phyloP scores from a whole-genome alignment of 2,329 filamentous ascomycete genomes.

The Verticillium longisporum region DNA sequence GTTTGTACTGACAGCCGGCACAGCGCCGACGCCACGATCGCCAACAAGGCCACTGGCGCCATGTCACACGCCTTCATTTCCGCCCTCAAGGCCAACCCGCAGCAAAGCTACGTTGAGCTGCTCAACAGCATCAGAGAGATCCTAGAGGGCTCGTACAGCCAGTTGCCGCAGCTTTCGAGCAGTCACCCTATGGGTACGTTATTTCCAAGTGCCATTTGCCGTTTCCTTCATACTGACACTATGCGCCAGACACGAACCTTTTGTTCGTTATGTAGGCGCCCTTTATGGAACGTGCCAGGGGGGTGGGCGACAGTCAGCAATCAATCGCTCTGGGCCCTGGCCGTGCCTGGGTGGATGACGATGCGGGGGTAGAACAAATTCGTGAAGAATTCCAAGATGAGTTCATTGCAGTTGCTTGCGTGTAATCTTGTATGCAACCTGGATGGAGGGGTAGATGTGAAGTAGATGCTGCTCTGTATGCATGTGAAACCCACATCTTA shows the following conservation, averaged over 20 bases:
- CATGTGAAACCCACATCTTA: too few relatives aligned
- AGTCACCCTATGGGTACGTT: slow-evolving; percentile 88
- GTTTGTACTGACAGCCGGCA: not conserved
- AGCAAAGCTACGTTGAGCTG: slow-evolving; percentile 95
- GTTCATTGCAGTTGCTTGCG: too few relatives aligned
- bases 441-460: too few relatives aligned
- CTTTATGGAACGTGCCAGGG: too few relatives aligned
- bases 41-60: slow-evolving; percentile 84
- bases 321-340: too few relatives aligned
- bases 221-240: not conserved
- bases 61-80: slow-evolving; percentile 98
- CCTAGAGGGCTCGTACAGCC: slow-evolving; percentile 76
- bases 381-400: too few relatives aligned
- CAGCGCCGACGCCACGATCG: slow-evolving; percentile 89
- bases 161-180: slow-evolving; percentile 95
- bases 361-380: too few relatives aligned
- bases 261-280: not conserved
- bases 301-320: too few relatives aligned
- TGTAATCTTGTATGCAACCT: too few relatives aligned
- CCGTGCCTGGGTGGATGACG: too few relatives aligned
- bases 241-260: not conserved
- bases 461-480: too few relatives aligned
- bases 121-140: slow-evolving; percentile 96
- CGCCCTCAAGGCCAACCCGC: slow-evolving; percentile 89
- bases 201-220: not conserved